Conservation (phyloP, 805 yeast species). For the Blastobotrys chiropterorum region DNA sequence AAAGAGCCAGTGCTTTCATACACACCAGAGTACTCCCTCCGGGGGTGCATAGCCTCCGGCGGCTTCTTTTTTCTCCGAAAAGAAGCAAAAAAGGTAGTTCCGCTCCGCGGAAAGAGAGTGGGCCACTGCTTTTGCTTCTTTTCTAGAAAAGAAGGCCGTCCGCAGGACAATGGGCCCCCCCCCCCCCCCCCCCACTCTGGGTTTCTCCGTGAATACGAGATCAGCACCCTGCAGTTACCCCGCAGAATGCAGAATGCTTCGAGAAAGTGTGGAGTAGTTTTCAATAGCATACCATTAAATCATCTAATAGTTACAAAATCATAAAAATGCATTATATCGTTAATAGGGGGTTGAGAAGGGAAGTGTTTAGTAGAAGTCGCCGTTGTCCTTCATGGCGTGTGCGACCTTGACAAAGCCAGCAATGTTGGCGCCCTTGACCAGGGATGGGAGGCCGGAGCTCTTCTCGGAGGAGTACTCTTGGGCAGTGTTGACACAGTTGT, state of each 20-base stretch:
- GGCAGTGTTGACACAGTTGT: slow-evolving; percentile 88
- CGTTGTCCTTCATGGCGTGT: slow-evolving; percentile 96
- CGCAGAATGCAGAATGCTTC: too few relatives aligned
- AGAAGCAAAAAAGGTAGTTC: not conserved
- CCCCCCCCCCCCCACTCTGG: too few relatives aligned
- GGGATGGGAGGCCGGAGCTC: slow-evolving; percentile 73
- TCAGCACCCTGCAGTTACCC: too few relatives aligned
- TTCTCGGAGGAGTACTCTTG: slow-evolving; percentile 66
- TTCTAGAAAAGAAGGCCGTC: not conserved
- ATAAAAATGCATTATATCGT: slow-evolving; percentile 1
- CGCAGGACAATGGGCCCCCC: too few relatives aligned
- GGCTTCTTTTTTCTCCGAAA: not conserved
- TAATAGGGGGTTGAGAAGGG: slow-evolving; percentile 7
- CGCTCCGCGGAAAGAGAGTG: too few relatives aligned
- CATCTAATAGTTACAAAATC: not conserved
- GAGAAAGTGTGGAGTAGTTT: too few relatives aligned
- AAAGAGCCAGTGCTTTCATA: too few relatives aligned
- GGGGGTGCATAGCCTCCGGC: not conserved
- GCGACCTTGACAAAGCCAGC: slow-evolving; percentile 99
- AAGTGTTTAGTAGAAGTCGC: slow-evolving; percentile 51
- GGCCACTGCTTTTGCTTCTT: not conserved
- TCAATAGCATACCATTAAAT: not conserved
- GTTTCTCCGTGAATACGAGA: too few relatives aligned
- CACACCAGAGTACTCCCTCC: too few relatives aligned
- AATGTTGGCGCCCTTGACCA: slow-evolving; percentile 98